Percentiles rank a stretch among this genome's conserved stretches.
Conservation (phyloP, 2,329 filamentous ascomycete genomes). For the Daldinia eschscholtzii region DNA sequence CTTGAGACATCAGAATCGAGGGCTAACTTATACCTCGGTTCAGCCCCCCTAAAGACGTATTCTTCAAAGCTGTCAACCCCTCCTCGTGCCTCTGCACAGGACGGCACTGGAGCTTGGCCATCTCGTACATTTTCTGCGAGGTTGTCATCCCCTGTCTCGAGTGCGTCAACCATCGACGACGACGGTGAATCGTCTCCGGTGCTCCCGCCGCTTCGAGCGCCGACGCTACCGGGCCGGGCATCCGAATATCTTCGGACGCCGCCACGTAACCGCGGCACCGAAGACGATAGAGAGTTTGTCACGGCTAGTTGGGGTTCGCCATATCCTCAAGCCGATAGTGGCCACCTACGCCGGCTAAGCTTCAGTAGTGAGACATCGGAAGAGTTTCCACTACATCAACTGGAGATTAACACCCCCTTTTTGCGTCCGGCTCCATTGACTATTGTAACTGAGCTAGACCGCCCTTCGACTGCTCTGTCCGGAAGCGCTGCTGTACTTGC, state of each 20-base stretch:
- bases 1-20: slow-evolving; percentile 22
- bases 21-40: slow-evolving; percentile 32
- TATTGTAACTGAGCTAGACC: slow-evolving; percentile 55
- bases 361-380: slow-evolving; percentile 71
- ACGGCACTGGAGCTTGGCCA: slow-evolving; percentile 60
- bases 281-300: slow-evolving; percentile 62
- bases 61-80: slow-evolving; percentile 63
- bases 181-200: slow-evolving; percentile 66
- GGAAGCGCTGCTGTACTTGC: slow-evolving; percentile 71
- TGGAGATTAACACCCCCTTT: slow-evolving; percentile 73
- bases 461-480: slow-evolving; percentile 52
- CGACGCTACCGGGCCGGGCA: slow-evolving; percentile 68
- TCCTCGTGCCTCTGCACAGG: slow-evolving; percentile 73
- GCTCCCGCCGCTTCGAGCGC: slow-evolving; percentile 69
- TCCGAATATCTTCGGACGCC: slow-evolving; percentile 66
- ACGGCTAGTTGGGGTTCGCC: slow-evolving; percentile 94
- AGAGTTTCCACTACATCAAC: slow-evolving; percentile 70
- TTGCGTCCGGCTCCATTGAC: slow-evolving; percentile 67
- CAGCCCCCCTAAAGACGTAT: slow-evolving; percentile 67
- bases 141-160: slow-evolving; percentile 73
- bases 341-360: slow-evolving; percentile 63
- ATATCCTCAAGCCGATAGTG: slow-evolving; percentile 75
- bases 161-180: slow-evolving; percentile 69
- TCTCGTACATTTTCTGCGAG: slow-evolving; percentile 57
- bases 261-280: slow-evolving; percentile 47